These are phyloP conservation scores for Cladosporium sp. DNA, from an alignment of 2,329 filamentous ascomycete species.

Conservation along the genomic window DNA sequence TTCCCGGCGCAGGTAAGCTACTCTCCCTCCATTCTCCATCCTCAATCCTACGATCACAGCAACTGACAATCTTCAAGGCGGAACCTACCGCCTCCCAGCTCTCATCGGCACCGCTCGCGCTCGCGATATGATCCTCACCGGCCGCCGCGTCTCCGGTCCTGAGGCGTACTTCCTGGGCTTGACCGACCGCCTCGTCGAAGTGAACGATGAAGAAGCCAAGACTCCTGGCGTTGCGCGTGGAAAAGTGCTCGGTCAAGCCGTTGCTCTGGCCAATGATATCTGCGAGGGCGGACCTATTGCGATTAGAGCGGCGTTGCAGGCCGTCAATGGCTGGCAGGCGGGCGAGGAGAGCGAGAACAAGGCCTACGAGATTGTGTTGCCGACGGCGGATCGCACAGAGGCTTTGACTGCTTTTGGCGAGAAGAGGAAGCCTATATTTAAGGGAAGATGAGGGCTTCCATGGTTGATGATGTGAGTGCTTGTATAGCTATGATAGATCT, in stretches of 20 bases:
- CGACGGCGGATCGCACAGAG: conserved; percentile 83
- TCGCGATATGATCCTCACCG: conserved; percentile 87
- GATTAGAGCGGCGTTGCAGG: conserved; percentile 74
- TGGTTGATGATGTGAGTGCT: neutral
- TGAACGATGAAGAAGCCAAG: conserved; percentile 60
- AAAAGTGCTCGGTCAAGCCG: conserved; percentile 71
- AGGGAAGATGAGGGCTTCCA: conserved; percentile 47
- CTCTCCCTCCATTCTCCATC: neutral
- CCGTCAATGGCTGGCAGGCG: conserved; percentile 66
- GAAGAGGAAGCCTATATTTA: conserved; percentile 71
- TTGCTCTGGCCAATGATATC: conserved; percentile 78
- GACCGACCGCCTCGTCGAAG: conserved; percentile 84
- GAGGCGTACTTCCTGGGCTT: conserved; percentile 92
- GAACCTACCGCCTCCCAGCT: conserved; percentile 81
- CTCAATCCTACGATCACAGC: neutral
- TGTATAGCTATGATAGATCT: conserved; percentile 5
- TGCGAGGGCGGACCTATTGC: conserved; percentile 88
- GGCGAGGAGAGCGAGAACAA: conserved; percentile 78
- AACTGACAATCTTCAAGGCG: conserved; percentile 52
- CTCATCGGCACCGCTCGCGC: conserved; percentile 79
- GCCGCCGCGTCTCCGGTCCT: conserved; percentile 75
- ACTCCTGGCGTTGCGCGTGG: conserved; percentile 59
- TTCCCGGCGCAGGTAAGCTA: conserved; percentile 69
- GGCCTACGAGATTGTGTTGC: conserved; percentile 81
- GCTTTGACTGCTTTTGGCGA: conserved; percentile 81